A percentile compares a stretch with the other conserved stretches of the same genome.
These are phyloP conservation scores for Stenogyne calaminthoides DNA, from an alignment of 305 asterid species.

Conservation along the genomic window DNA sequence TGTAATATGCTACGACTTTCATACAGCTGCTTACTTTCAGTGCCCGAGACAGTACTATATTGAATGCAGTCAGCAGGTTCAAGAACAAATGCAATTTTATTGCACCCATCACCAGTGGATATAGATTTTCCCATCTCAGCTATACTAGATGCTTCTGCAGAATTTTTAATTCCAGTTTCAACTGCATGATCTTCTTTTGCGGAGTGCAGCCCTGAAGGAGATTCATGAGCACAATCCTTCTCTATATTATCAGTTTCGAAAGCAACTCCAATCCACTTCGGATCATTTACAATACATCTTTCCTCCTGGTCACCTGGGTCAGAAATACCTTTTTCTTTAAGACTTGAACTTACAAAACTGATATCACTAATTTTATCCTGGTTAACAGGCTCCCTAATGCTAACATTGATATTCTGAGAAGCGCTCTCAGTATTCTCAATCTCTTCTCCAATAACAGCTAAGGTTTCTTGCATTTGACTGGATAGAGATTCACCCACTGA, in stretches of 20 bases:
- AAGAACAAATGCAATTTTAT: slow-evolving; percentile 39
- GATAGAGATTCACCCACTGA: slow-evolving; percentile 41
- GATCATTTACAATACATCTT: slow-evolving; percentile 33
- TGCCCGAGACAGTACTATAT: slow-evolving; percentile 28
- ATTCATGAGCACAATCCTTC: slow-evolving; percentile 32
- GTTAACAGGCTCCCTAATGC: slow-evolving; percentile 38
- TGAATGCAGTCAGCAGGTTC: slow-evolving; percentile 42
- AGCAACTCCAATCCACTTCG: slow-evolving; percentile 31
- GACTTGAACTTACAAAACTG: slow-evolving; percentile 38
- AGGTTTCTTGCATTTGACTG: slow-evolving; percentile 42
- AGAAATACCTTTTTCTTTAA: slow-evolving; percentile 30
- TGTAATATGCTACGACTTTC: slow-evolving; percentile 35
- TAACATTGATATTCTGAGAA: slow-evolving; percentile 38
- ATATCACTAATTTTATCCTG: slow-evolving; percentile 40
- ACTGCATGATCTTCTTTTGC: slow-evolving; percentile 43
- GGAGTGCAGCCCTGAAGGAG: slow-evolving; percentile 42
- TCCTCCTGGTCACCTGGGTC: slow-evolving; percentile 36
- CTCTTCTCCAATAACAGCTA: slow-evolving; percentile 37
- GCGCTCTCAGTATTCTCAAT: slow-evolving; percentile 38
- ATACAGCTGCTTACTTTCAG: slow-evolving; percentile 39
- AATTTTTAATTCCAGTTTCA: slow-evolving; percentile 33
- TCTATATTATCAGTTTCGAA: slow-evolving; percentile 38
- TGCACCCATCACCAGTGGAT: slow-evolving; percentile 39
- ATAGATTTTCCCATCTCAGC: slow-evolving; percentile 35
- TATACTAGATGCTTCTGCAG: slow-evolving; percentile 36